Evolutionary conservation across 371 early-diverging fungal genomes (phyloP), one percentile per base, ranked within the genome.

Genomic region (Smittium culicis): DNA sequence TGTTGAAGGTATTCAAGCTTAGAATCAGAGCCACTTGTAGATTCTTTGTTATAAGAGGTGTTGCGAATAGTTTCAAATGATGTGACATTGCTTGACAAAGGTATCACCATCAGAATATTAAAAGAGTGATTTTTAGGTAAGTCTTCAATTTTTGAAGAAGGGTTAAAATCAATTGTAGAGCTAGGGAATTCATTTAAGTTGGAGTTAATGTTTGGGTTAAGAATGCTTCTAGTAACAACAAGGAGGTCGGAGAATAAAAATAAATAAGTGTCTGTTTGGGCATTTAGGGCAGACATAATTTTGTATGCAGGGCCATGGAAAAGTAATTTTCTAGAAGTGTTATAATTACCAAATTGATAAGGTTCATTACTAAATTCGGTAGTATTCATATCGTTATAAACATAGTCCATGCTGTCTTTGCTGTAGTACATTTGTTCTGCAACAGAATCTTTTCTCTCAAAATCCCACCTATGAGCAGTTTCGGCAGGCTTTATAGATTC

Each of bases 191-290:
- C 14, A 67, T 67, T 34, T 25, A 17, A 33, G n/a, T 56, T 65
- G 1, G 56, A 34, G 35, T 63, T 57, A 28, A 45, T 31, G 11
- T 29, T 61, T 30, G 20, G 34, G 79, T 78, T 74, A 78, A 73
- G 56, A 74, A 79, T 1, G 73, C 78, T 83, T 68, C 88, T 87
- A 45, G 89, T 85, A 34, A 91, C 89, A 34, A 92, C 74, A 61
- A 92, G 68, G 14, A 90, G 68, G 68, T 91, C 93, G 62, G 74
- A 85, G 70, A 92, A 90, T 33, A 92, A 74, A 68, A 92, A 89
- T 27, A 92, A 77, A 65, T 87, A 89, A 14, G 66, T 88, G 86
- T 73, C 90, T 82, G 74, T 83, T 81, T 45, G 86, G 80, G 61
- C 84, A 81, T 25, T 84, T 74, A 73, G 83, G 79, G 71, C 74